Conservation (phyloP, 2,329 filamentous ascomycete species). For the Calcarisporium arbuscula region DNA sequence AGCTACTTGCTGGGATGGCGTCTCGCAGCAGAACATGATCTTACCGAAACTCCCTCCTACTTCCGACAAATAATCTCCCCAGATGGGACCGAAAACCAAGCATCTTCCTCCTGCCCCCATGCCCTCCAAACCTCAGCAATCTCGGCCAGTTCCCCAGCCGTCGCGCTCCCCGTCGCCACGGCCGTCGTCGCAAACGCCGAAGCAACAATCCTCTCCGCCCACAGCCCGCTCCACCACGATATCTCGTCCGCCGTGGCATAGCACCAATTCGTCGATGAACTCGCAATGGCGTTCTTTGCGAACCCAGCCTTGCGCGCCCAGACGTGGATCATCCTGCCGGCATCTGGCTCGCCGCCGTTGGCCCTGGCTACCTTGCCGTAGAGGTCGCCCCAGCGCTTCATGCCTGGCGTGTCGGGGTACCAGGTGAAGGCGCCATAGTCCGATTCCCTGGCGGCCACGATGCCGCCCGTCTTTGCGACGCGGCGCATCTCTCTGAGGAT, state of each 20-base stretch:
- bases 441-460: slow-evolving; percentile 26
- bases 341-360: slow-evolving; percentile 15
- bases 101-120: slow-evolving; percentile 9
- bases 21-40: no score
- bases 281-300: slow-evolving; percentile 6
- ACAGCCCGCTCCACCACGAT: slow-evolving; percentile 15
- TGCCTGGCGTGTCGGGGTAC: slow-evolving; percentile 15
- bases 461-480: slow-evolving; percentile 32
- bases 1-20: no score
- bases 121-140: slow-evolving; percentile 7
- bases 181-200: slow-evolving; percentile 14
- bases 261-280: slow-evolving; percentile 15
- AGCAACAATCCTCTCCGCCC: slow-evolving; percentile 14
- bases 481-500: slow-evolving; percentile 33
- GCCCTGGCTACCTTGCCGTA: slow-evolving; percentile 10
- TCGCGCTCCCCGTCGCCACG: slow-evolving; percentile 7
- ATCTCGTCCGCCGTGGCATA: slow-evolving; percentile 14
- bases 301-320: slow-evolving; percentile 17
- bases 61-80: slow-evolving; percentile 14
- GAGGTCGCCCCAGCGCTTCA: slow-evolving; percentile 13
- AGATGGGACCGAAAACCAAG: slow-evolving; percentile 10
- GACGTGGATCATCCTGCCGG: slow-evolving; percentile 15
- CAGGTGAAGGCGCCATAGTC: slow-evolving; percentile 15
- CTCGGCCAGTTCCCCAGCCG: slow-evolving; percentile 14
- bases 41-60: slow-evolving; percentile 1